A percentile compares a stretch with the other conserved stretches of the same genome.
phyloP scores from a whole-genome alignment of 306 rosid genomes.

The Castanea sativa region DNA sequence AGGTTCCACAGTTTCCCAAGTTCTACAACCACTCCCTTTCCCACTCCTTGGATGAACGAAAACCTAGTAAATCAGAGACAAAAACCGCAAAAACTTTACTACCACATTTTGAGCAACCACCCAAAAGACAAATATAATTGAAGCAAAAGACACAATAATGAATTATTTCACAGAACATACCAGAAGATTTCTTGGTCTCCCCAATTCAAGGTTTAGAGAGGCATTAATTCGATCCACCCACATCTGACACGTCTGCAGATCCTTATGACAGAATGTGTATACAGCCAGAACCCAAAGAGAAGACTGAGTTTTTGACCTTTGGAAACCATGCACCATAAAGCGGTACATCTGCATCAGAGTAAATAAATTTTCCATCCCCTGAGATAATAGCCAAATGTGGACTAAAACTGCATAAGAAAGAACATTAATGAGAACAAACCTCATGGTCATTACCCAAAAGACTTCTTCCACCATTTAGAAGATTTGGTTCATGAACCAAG shows the following conservation, averaged over 20 bases:
- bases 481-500: slow-evolving; percentile 40
- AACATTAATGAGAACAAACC: slow-evolving; percentile 50
- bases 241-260: slow-evolving; percentile 55
- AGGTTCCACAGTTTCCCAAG: slow-evolving; percentile 84
- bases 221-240: slow-evolving; percentile 67
- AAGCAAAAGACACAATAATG: slow-evolving; percentile 7
- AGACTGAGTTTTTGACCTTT: slow-evolving; percentile 53
- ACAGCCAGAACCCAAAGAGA: slow-evolving; percentile 50
- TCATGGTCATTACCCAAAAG: slow-evolving; percentile 37
- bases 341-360: slow-evolving; percentile 53
- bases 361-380: slow-evolving; percentile 15
- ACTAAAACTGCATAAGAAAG: slow-evolving; percentile 12
- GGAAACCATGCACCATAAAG: slow-evolving; percentile 68
- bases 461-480: slow-evolving; percentile 38
- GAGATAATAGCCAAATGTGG: slow-evolving; percentile 2
- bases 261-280: slow-evolving; percentile 70
- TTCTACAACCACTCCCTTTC: slow-evolving; percentile 68
- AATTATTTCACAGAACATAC: slow-evolving; percentile 49
- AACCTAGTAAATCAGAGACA: slow-evolving; percentile 69
- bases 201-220: slow-evolving; percentile 47
- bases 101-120: slow-evolving; percentile 14
- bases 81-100: slow-evolving; percentile 40
- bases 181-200: slow-evolving; percentile 82
- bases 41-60: slow-evolving; percentile 97
- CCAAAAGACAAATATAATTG: slow-evolving; percentile 16